Percentiles rank a stretch among this genome's conserved stretches.
Conservation (phyloP, 495 filamentous ascomycete species). For the Tetracladium marchalianum region DNA sequence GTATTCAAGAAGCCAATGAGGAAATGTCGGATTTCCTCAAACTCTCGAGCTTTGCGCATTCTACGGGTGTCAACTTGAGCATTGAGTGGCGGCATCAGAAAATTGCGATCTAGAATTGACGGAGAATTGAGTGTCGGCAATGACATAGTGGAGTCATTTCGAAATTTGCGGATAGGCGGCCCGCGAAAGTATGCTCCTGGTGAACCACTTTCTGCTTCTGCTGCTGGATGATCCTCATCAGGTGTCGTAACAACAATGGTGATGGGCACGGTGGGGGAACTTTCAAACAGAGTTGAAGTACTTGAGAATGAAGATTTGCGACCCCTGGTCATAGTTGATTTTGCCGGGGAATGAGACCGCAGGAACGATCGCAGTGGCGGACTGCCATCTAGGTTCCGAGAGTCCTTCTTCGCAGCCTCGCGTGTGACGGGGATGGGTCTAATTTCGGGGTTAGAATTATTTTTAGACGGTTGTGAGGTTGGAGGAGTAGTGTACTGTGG, state of each 20-base stretch:
- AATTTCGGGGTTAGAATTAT: no score
- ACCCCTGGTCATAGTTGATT: no score
- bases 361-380: no score
- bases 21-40: conserved; percentile 12
- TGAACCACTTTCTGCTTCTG: no score
- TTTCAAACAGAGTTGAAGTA: conserved; percentile 8
- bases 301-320: not conserved
- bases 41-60: conserved; percentile 11
- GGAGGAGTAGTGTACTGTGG: no score
- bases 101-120: not conserved
- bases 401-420: no score
- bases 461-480: no score
- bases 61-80: conserved; percentile 3
- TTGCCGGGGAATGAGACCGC: no score
- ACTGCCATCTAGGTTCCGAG: no score
- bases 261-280: conserved; percentile 7
- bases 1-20: conserved; percentile 12
- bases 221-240: conserved; percentile 2
- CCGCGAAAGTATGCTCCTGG: no score
- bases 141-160: not conserved
- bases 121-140: not conserved
- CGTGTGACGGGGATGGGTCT: no score
- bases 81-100: conserved; percentile 10
- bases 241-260: conserved; percentile 16
- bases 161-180: not conserved